These are phyloP conservation scores for Emmonsiellopsis sp. DNA, from an alignment of 2,329 filamentous ascomycete genomes.

Conservation along the genomic window DNA sequence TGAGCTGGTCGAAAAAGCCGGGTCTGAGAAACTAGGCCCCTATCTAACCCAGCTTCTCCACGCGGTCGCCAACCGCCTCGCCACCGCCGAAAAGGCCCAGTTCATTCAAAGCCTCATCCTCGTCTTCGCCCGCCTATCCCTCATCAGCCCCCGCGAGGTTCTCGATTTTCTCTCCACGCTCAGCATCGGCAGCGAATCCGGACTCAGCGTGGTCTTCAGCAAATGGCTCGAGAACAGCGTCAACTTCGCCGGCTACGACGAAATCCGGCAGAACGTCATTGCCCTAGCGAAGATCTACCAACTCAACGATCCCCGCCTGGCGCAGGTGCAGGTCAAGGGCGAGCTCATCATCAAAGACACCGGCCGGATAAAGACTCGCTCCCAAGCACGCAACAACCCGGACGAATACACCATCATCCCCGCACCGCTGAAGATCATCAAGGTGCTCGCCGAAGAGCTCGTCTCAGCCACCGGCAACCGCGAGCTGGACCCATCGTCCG, in stretches of 20 bases:
- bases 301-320: constrained; percentile 70
- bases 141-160: constrained; percentile 78
- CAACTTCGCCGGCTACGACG: constrained; percentile 96
- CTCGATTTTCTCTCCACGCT: constrained; percentile 84
- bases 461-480: constrained; percentile 61
- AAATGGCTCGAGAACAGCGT: constrained; percentile 98
- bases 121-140: constrained; percentile 83
- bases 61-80: constrained; percentile 77
- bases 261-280: constrained; percentile 93
- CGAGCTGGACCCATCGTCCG: constrained; percentile 43
- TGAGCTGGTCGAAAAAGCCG: constrained; percentile 90
- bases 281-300: constrained; percentile 86
- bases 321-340: constrained; percentile 76
- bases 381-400: constrained; percentile 77
- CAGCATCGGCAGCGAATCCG: constrained; percentile 63
- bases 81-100: constrained; percentile 69
- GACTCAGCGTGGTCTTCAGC: constrained; percentile 77
- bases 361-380: constrained; percentile 86
- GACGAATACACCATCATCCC: constrained; percentile 83
- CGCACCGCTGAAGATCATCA: constrained; percentile 88
- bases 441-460: constrained; percentile 88
- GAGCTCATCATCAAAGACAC: constrained; percentile 75
- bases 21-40: constrained; percentile 79
- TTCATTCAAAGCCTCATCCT: constrained; percentile 95
- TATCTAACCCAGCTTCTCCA: constrained; percentile 80